Conservation (phyloP, 2,329 filamentous ascomycete species). For the Shiraia sp. region DNA sequence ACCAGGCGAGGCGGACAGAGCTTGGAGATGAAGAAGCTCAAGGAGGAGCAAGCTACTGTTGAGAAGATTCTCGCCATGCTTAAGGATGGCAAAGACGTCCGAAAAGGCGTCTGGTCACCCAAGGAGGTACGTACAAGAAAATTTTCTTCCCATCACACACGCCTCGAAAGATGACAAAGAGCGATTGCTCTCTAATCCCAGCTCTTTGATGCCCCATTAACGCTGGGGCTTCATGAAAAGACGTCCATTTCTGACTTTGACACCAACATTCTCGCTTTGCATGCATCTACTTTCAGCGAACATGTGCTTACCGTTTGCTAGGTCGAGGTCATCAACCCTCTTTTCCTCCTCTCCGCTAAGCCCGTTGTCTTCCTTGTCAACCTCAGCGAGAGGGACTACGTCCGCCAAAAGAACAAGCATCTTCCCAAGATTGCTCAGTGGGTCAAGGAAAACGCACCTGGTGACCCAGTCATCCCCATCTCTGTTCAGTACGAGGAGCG, state of each 20-base stretch:
- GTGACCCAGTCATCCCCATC: conserved; percentile 90
- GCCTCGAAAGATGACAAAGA: conserved; percentile 93
- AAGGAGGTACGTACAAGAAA: conserved; percentile 79
- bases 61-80: conserved; percentile 85
- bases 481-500: conserved; percentile 94
- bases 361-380: conserved; percentile 97
- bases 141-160: conserved; percentile 17
- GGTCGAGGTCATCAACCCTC: conserved; percentile 97
- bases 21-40: conserved; percentile 96
- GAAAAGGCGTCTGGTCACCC: conserved; percentile 83
- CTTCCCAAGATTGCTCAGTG: conserved; percentile 90
- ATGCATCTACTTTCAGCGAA: conserved; percentile 5
- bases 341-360: conserved; percentile 94
- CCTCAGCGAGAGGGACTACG: conserved; percentile 93
- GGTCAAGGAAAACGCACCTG: conserved; percentile 87
- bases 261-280: conserved; percentile 5
- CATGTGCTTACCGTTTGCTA: conserved; percentile 49
- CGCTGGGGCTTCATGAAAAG: conserved; percentile 89
- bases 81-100: conserved; percentile 88
- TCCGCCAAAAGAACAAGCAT: conserved; percentile 99
- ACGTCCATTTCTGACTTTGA: conserved; percentile 69
- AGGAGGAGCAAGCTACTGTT: conserved; percentile 90
- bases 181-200: conserved; percentile 97
- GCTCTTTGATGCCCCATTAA: conserved; percentile 94
- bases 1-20: conserved; percentile 92